phyloP scores from a whole-genome alignment of 2,329 filamentous ascomycete genomes.

The Penicillium sp. region DNA sequence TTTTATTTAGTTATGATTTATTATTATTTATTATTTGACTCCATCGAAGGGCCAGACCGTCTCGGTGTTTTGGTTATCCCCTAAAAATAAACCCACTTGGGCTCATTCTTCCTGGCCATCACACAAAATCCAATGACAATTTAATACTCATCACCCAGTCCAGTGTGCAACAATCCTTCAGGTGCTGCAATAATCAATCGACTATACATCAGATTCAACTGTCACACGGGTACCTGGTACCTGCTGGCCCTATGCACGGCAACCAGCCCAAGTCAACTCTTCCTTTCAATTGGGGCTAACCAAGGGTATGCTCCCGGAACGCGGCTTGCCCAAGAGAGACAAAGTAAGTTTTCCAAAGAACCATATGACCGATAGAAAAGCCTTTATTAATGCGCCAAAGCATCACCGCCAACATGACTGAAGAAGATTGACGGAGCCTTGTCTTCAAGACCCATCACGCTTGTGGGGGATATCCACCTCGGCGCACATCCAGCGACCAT shows the following conservation, averaged over 20 bases:
- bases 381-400: neutral
- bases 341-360: neutral
- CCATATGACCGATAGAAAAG: neutral
- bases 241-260: constrained; percentile 10
- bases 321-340: neutral
- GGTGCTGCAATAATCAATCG: too few species aligned
- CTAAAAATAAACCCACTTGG: constrained; percentile 20
- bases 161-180: too few species aligned
- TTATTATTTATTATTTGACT: neutral
- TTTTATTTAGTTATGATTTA: too few species aligned
- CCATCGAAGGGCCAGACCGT: constrained; percentile 1
- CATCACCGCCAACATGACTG: constrained; percentile 2
- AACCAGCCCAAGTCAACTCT: neutral
- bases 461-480: neutral
- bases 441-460: constrained; percentile 1
- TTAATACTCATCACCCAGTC: too few species aligned
- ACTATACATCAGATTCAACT: neutral
- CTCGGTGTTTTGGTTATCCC: neutral
- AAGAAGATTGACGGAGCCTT: constrained; percentile 4
- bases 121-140: too few species aligned
- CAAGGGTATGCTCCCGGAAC: neutral
- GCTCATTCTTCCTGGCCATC: constrained; percentile 1
- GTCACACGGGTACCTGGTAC: constrained; percentile 23
- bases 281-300: neutral
- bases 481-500: neutral